Conservation (phyloP, 2,329 filamentous ascomycete genomes). For the Grosmannia penicillata region DNA sequence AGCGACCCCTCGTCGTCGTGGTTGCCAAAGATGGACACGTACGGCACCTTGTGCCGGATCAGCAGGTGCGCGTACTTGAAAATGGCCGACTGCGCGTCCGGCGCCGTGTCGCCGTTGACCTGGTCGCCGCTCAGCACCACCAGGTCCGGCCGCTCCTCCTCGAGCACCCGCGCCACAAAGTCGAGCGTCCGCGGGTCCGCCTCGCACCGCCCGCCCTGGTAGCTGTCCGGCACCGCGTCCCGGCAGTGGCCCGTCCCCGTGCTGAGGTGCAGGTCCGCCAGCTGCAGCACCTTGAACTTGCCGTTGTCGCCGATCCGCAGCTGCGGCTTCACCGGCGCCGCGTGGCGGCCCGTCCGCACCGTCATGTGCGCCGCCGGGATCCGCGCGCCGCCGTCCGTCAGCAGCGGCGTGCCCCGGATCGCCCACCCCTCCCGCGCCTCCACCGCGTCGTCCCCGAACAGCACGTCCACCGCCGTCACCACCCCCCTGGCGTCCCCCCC, state of each 20-base stretch:
- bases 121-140: constrained; percentile 89
- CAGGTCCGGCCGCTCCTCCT: constrained; percentile 86
- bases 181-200: constrained; percentile 85
- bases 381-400: constrained; percentile 49
- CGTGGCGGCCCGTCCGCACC: constrained; percentile 56
- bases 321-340: constrained; percentile 50
- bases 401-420: constrained; percentile 57
- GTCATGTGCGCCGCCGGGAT: constrained; percentile 61
- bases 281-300: constrained; percentile 93
- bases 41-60: constrained; percentile 77
- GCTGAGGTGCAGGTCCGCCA: constrained; percentile 86
- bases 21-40: constrained; percentile 87
- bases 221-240: constrained; percentile 64
- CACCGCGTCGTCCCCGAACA: constrained; percentile 83
- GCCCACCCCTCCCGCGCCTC: constrained; percentile 81
- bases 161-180: constrained; percentile 69
- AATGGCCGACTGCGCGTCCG: constrained; percentile 81
- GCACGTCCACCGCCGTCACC: constrained; percentile 68
- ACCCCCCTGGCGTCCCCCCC: constrained; percentile 60
- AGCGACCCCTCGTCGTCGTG: constrained; percentile 88
- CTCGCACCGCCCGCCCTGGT: constrained; percentile 66
- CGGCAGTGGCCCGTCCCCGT: constrained; percentile 78
- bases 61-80: constrained; percentile 85
- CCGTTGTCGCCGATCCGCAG: constrained; percentile 76
- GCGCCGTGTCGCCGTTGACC: constrained; percentile 84